Evolutionary conservation across 371 early-diverging fungal genomes (phyloP).

Genomic region (Nosema granulosis): DNA sequence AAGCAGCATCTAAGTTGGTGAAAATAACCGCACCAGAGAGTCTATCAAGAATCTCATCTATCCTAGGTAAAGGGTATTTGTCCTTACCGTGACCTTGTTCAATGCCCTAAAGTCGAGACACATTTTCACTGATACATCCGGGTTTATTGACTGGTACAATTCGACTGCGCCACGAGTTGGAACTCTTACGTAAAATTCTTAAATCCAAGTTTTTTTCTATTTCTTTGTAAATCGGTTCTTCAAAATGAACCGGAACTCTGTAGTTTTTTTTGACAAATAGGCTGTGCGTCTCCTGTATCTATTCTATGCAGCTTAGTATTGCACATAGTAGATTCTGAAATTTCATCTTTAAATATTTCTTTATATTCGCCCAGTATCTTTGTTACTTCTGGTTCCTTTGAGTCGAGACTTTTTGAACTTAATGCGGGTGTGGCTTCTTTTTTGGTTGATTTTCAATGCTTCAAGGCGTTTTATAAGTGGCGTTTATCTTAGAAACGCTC

Average conservation of each 20-base stretch:
- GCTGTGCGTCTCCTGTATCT: neutral
- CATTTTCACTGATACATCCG: neutral
- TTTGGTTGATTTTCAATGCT: too few species aligned
- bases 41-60: constrained; percentile 36
- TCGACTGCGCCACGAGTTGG: constrained; percentile 15
- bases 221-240: neutral
- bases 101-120: constrained; percentile 38
- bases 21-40: constrained; percentile 59
- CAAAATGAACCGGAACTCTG: neutral
- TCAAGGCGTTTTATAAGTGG: too few species aligned
- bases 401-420: too few species aligned
- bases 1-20: constrained; percentile 64
- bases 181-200: constrained; percentile 31
- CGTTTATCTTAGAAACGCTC: neutral
- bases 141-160: neutral
- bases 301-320: neutral
- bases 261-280: neutral
- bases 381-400: neutral
- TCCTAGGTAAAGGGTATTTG: constrained; percentile 30
- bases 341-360: neutral
- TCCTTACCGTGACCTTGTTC: constrained; percentile 30
- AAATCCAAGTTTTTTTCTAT: constrained; percentile 4
- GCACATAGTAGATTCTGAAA: neutral
- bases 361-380: neutral
- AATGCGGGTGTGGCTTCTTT: too few species aligned